Evolutionary conservation across 495 filamentous ascomycete species (phyloP), one percentile per base, ranked within the genome.

Genomic region (Penicillium turbatum): DNA sequence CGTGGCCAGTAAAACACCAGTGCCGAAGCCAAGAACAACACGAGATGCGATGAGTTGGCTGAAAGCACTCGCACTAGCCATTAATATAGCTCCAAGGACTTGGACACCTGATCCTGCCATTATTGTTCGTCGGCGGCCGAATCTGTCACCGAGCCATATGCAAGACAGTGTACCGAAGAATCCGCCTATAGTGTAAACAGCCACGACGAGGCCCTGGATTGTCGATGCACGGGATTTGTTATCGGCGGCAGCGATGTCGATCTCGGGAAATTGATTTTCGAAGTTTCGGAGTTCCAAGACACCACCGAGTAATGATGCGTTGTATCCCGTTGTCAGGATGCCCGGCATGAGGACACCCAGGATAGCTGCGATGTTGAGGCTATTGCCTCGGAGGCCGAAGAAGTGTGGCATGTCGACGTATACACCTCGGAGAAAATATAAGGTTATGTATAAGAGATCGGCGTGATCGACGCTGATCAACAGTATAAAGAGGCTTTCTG

Each of bases 161-260:
- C 79, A 76, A 0, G 64, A 66, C 11, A 84, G 64, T 13, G 79
- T 75, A 10, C 82, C 82, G 13, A 83, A 58, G 52, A 84, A 80
- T 30, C 76, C 80, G 35, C 80, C 82, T 48, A 85, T 72, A 26
- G 81, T 72, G 61, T 82, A 85, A n/a, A 81, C 69, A 1, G 80
- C 79, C 7, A 79, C 82, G 3, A 83, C 72, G 70, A 54, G 49
- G 6, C 65, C 65, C 31, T 66, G 57, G 5, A 68, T n/a, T 10
- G 40, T 56, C 1, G 60, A 62, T 12, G 63, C 53, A 35, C 56
- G 40, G 4, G 47, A 43, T 12, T 36, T 49, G 19, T 62, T 26
- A 0, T 48, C 10, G 12, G 62, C 53, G 48, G 52, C 21, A 6
- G 10, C 26, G 5, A 64, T 47, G 26, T 65, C 56, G 35, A 65